Conservation (phyloP, 192 early-diverging fungal genomes). For the Haplosporangium gracile region DNA sequence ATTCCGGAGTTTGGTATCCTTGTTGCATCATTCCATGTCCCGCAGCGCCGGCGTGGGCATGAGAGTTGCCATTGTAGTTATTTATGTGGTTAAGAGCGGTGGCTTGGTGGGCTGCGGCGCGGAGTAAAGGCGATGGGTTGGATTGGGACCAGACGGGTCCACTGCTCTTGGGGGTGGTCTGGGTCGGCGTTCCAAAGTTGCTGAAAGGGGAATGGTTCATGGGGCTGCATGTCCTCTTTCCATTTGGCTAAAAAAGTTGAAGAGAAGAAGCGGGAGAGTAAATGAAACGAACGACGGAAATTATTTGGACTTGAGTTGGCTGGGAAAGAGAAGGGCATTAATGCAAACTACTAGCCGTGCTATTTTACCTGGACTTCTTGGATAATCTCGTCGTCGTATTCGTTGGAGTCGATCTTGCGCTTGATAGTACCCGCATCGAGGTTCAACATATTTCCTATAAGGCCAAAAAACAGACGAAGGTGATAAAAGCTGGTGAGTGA, state of each 20-base stretch:
- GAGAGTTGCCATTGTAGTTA: background rate
- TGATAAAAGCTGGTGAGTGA: too few species aligned
- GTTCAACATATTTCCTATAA: constrained; percentile 51
- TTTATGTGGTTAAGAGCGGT: constrained; percentile 1
- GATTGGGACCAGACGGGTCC: constrained; percentile 8
- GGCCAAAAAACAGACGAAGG: background rate
- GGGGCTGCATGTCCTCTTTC: constrained; percentile 43
- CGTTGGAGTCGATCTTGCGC: constrained; percentile 55
- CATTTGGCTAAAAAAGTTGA: constrained; percentile 33
- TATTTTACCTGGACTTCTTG: constrained; percentile 42
- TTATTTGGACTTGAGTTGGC: background rate
- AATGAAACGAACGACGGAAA: constrained; percentile 1
- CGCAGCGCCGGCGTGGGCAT: background rate
- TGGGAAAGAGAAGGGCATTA: too few species aligned
- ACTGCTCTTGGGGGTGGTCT: background rate
- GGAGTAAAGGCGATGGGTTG: constrained; percentile 31
- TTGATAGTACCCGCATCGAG: constrained; percentile 49
- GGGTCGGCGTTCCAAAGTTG: constrained; percentile 22
- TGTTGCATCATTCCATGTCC: constrained; percentile 2
- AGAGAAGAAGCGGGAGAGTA: background rate
- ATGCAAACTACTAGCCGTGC: background rate
- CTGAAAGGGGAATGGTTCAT: constrained; percentile 22
- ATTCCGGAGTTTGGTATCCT: constrained; percentile 47
- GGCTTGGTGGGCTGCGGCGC: constrained; percentile 20
- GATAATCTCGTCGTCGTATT: constrained; percentile 43